Evolutionary conservation across 257 asterid genomes (phyloP).

Genomic region (Verbascum thapsus): DNA sequence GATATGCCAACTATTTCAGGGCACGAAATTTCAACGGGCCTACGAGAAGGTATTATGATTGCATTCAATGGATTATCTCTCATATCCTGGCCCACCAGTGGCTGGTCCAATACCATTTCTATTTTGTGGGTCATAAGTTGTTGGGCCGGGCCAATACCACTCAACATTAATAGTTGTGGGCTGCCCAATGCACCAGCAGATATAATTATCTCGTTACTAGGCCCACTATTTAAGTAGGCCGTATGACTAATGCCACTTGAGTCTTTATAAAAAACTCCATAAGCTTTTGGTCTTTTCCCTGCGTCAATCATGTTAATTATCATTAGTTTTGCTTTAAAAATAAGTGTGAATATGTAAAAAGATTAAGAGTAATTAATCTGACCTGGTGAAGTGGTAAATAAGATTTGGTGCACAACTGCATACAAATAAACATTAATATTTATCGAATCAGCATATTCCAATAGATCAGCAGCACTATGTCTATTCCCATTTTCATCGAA

Average conservation of each 20-base stretch:
- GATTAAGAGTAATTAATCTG: neutral
- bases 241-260: slow-evolving; percentile 44
- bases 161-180: slow-evolving; percentile 76
- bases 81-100: slow-evolving; percentile 77
- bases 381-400: slow-evolving; percentile 50
- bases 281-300: slow-evolving; percentile 53
- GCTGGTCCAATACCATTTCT: slow-evolving; percentile 38
- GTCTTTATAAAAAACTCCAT: slow-evolving; percentile 63
- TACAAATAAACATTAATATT: slow-evolving; percentile 50
- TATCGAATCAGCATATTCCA: slow-evolving; percentile 60
- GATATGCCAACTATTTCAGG: slow-evolving; percentile 67
- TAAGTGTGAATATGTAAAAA: no score
- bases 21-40: slow-evolving; percentile 55
- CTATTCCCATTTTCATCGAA: slow-evolving; percentile 66
- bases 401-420: slow-evolving; percentile 56
- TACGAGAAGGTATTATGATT: slow-evolving; percentile 54
- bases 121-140: slow-evolving; percentile 32
- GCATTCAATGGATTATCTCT: slow-evolving; percentile 80
- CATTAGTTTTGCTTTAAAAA: neutral
- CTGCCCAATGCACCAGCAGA: slow-evolving; percentile 91
- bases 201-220: slow-evolving; percentile 51
- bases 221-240: slow-evolving; percentile 46
- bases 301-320: neutral
- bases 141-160: slow-evolving; percentile 60
- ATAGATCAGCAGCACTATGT: slow-evolving; percentile 80